phyloP scores from a whole-genome alignment of 768 basidiomycete genomes.

The Russula virescens region DNA sequence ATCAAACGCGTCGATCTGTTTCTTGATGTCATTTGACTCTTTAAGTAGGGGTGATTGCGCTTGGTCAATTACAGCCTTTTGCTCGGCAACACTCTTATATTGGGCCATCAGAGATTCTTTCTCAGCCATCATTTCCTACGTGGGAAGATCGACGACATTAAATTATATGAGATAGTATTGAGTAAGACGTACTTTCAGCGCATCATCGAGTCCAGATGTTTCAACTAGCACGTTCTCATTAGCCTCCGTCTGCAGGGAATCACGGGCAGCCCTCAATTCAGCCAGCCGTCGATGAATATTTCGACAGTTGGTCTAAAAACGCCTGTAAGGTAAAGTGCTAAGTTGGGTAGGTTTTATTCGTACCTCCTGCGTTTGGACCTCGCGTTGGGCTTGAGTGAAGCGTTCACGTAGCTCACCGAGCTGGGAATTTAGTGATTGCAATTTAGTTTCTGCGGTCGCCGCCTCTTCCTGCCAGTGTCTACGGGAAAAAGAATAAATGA shows the following conservation, averaged over 20 bases:
- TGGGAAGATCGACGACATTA: not conserved
- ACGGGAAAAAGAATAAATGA: not conserved
- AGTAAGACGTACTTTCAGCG: slow-evolving; percentile 41
- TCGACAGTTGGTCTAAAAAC: slow-evolving; percentile 15
- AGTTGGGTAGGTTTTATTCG: not conserved
- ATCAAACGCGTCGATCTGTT: slow-evolving; percentile 47
- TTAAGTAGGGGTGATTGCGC: slow-evolving; percentile 40
- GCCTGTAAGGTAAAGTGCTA: not conserved
- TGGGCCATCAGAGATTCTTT: slow-evolving; percentile 45
- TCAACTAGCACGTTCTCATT: slow-evolving; percentile 66
- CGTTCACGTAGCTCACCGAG: slow-evolving; percentile 29
- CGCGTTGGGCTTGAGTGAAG: slow-evolving; percentile 30
- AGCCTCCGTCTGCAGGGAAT: slow-evolving; percentile 48
- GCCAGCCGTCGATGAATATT: slow-evolving; percentile 11
- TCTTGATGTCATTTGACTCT: slow-evolving; percentile 43
- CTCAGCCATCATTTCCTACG: slow-evolving; percentile 51
- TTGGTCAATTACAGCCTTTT: slow-evolving; percentile 45
- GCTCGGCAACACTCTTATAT: slow-evolving; percentile 40
- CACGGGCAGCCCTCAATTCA: slow-evolving; percentile 32
- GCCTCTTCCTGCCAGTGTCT: slow-evolving; percentile 46
- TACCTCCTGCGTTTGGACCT: slow-evolving; percentile 23
- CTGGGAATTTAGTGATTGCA: slow-evolving; percentile 29
- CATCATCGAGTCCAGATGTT: slow-evolving; percentile 50
- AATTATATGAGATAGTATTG: not conserved
- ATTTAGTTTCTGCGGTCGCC: slow-evolving; percentile 36